These are phyloP conservation scores for Pyrus bretschneideri DNA, from an alignment of 306 rosid genomes.

Conservation along the genomic window DNA sequence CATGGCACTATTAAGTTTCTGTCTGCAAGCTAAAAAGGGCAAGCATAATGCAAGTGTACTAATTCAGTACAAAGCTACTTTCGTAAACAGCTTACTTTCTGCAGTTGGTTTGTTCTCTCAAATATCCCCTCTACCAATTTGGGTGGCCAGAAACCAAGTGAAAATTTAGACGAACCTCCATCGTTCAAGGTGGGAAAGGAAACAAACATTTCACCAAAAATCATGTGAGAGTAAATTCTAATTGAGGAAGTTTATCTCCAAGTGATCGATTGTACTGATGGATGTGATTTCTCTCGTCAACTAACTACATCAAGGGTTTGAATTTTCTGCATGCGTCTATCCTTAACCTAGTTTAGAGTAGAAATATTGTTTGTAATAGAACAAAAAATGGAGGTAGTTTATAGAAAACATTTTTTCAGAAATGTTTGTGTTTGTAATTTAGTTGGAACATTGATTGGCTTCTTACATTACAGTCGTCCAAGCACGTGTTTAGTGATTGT, in stretches of 20 bases:
- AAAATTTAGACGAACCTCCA: neutral
- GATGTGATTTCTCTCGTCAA: too few species aligned
- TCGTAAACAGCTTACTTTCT: neutral
- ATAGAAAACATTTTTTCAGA: neutral
- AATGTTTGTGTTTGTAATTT: neutral
- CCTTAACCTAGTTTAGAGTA: too few species aligned
- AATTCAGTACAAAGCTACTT: neutral
- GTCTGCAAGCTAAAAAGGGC: neutral
- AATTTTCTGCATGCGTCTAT: accelerated
- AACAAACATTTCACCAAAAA: neutral
- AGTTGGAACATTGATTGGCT: too few species aligned
- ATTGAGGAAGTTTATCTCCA: neutral
- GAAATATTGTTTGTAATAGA: too few species aligned
- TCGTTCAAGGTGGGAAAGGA: neutral
- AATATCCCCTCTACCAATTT: neutral
- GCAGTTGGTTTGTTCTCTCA: neutral
- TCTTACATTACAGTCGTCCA: neutral
- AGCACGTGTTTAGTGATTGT: neutral
- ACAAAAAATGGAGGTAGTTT: too few species aligned
- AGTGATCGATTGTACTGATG: too few species aligned
- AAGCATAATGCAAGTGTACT: neutral
- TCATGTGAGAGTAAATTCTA: neutral
- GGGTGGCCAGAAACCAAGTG: neutral
- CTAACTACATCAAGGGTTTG: too few species aligned
- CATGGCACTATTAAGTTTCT: neutral